Evolutionary conservation across 129 eudicot species (phyloP), one percentile per base, ranked within the genome.

Genomic region (Ambrosia artemisiifolia): DNA sequence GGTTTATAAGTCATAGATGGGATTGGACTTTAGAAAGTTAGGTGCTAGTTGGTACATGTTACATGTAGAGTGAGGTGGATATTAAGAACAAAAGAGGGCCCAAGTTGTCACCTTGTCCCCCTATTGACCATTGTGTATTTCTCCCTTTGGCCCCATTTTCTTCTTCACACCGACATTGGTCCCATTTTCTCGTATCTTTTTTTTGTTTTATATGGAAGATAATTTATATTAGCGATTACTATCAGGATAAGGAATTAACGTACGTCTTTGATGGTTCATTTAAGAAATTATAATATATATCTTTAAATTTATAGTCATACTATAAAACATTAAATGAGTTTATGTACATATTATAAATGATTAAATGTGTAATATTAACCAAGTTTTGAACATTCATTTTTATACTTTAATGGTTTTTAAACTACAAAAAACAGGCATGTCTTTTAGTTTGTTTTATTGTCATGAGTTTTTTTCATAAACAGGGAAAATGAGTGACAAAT

Each of bases 61-160:
- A 28, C 33, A 54, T 19, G 61, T 54, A 54, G 32, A 54, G 61
- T 19, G 61, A 54, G 13, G 61, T 54, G 61, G 43, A 63, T 63
- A 40, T 63, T 17, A n/a, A 34, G 17, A 50, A 5, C 77, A 61
- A 33, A 35, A n/a, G 36, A 46, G 63, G 78, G 40, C 40, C 71
- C 64, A 63, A 17, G 10, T 9, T 74, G 78, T 74, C 71, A 74
- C 62, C 70, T 59, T 74, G 55, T 69, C 67, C 62, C 70, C 64
- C 62, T 33, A 35, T 48, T 62, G 42, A 13, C 32, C 18, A 8
- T 59, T 59, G 2, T 59, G 33, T 30, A 28, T 11, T 48, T 73
- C 70, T 48, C 55, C 61, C 64, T 28, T 69, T 11, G 61, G 49
- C 44, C 60, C 69, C 47, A 46, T 63, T 73, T 59, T 73, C 68